A percentile compares a stretch with the other conserved stretches of the same genome.
Conservation (phyloP, 2,329 filamentous ascomycete genomes). For the Cordyceps cateniannulata region DNA sequence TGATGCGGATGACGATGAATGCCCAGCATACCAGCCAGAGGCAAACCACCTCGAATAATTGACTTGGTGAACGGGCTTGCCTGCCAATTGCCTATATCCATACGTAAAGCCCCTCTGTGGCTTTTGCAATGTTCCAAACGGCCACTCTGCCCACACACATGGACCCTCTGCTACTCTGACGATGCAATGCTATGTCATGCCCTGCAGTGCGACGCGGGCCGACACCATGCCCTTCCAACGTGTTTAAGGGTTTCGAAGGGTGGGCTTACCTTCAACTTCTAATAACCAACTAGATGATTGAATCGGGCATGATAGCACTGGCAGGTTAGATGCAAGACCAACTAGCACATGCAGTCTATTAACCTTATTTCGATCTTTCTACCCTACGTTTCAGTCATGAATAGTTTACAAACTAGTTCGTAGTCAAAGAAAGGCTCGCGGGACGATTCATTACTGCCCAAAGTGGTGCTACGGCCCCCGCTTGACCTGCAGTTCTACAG, state of each 20-base stretch:
- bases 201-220: neutral
- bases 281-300: no score
- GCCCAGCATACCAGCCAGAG: slow-evolving; percentile 1
- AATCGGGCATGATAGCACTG: no score
- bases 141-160: neutral
- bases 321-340: no score
- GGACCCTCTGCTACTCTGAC: neutral
- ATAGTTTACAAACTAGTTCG: no score
- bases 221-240: neutral
- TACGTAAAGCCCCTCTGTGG: neutral
- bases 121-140: neutral
- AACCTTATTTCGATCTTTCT: no score
- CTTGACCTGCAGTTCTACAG: neutral
- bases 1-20: neutral
- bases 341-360: no score
- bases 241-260: no score
- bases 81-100: neutral
- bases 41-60: neutral
- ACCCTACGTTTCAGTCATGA: no score
- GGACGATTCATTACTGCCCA: neutral
- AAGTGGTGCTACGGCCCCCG: neutral
- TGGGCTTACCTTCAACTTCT: no score
- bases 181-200: neutral
- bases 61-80: neutral
- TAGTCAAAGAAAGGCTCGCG: neutral